Percentiles rank a stretch among this genome's conserved stretches.
Evolutionary conservation across 352 stramenopile species (phyloP).

Genomic region (Phytophthora sansomeana): DNA sequence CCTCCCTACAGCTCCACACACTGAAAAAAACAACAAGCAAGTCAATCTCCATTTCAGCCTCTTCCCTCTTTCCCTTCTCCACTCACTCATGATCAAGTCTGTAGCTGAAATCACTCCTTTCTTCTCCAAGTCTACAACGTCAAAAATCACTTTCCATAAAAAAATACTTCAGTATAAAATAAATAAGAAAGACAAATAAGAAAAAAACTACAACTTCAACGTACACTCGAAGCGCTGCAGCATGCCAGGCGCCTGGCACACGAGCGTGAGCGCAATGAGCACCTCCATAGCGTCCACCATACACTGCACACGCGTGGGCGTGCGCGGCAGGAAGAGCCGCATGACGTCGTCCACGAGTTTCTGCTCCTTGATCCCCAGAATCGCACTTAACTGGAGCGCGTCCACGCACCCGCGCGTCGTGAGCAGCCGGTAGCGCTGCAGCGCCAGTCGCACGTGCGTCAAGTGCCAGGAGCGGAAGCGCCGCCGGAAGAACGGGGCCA

Average conservation of each 20-base stretch:
- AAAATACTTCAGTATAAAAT: slow-evolving; percentile 2
- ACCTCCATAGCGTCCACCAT: slow-evolving; percentile 82
- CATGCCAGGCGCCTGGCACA: slow-evolving; percentile 70
- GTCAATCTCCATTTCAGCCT: neutral
- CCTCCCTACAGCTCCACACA: slow-evolving; percentile 51
- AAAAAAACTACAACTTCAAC: slow-evolving; percentile 7
- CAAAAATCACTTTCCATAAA: slow-evolving; percentile 58
- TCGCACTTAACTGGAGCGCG: slow-evolving; percentile 50
- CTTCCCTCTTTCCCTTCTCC: neutral
- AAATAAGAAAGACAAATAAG: too few species aligned
- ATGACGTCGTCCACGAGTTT: slow-evolving; percentile 57
- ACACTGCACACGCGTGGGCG: slow-evolving; percentile 62
- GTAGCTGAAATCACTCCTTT: slow-evolving; percentile 43
- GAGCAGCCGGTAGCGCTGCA: slow-evolving; percentile 62
- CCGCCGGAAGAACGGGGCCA: slow-evolving; percentile 57
- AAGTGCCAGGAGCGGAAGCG: slow-evolving; percentile 70
- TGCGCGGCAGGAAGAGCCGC: slow-evolving; percentile 61
- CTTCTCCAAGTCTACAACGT: slow-evolving; percentile 55
- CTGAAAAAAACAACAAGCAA: slow-evolving; percentile 30
- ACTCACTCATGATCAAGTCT: slow-evolving; percentile 60
- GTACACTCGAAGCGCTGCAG: slow-evolving; percentile 62
- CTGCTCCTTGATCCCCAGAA: slow-evolving; percentile 64
- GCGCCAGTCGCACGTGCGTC: slow-evolving; percentile 55
- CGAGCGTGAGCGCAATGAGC: slow-evolving; percentile 63
- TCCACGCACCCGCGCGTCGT: slow-evolving; percentile 71